Conservation (phyloP, 2,329 filamentous ascomycete species). For the Fusarium equiseti region DNA sequence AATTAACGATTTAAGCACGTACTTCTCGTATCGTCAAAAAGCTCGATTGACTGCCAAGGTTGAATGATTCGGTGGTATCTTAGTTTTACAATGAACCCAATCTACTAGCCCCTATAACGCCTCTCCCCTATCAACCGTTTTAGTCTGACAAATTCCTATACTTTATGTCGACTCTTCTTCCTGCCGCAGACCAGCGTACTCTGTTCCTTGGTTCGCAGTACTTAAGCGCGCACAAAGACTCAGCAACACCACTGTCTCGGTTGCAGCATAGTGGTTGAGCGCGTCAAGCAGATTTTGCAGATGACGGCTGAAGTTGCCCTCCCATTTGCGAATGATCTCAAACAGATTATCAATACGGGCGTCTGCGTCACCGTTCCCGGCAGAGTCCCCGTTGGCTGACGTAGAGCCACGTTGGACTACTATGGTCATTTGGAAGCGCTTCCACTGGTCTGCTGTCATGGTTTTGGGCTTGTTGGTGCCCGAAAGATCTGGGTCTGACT, state of each 20-base stretch:
- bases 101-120: slow-evolving; percentile 42
- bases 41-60: slow-evolving; percentile 2
- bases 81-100: slow-evolving; percentile 33
- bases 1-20: slow-evolving; percentile 18
- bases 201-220: slow-evolving; percentile 82
- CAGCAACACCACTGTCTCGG: slow-evolving; percentile 93
- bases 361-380: slow-evolving; percentile 51
- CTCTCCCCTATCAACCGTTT: slow-evolving; percentile 11
- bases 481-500: slow-evolving; percentile 82
- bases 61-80: slow-evolving; percentile 45
- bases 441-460: slow-evolving; percentile 73
- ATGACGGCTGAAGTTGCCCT: slow-evolving; percentile 91
- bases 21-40: neutral
- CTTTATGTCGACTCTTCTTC: slow-evolving; percentile 63
- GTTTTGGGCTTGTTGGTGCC: slow-evolving; percentile 68
- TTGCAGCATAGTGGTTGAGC: slow-evolving; percentile 96
- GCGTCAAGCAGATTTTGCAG: slow-evolving; percentile 94
- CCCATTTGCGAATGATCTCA: slow-evolving; percentile 90
- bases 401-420: slow-evolving; percentile 55
- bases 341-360: slow-evolving; percentile 79
- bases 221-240: slow-evolving; percentile 87
- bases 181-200: slow-evolving; percentile 69
- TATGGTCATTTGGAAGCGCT: slow-evolving; percentile 65
- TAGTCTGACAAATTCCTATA: neutral
- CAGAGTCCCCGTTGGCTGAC: slow-evolving; percentile 50